Evolutionary conservation across 305 asterid genomes (phyloP), one percentile per base, ranked within the genome.

Genomic region (Fraxinus dipetala): DNA sequence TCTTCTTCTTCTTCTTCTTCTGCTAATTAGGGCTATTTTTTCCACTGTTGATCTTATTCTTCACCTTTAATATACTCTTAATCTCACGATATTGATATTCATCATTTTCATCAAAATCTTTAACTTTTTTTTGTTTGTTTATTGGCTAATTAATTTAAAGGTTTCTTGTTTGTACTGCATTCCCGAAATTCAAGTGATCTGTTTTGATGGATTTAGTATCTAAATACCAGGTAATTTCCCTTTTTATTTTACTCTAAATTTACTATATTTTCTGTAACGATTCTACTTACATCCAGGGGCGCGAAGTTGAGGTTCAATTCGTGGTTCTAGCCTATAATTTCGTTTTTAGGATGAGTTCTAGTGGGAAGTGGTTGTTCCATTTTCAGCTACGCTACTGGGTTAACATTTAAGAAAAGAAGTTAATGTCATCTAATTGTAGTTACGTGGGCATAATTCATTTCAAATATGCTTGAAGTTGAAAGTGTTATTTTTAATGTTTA

Each of bases 151-250:
- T 20, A 45, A 36, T 75, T 10, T 69, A 16, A 31, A 30, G 40
- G 36, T 65, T 35, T 32, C 78, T 48, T 69, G 40, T 83, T 61
- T 76, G n/a, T 35, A 76, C 75, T 86, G 80, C 87, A 77, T 80
- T 84, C 76, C 89, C 79, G 90, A 72, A 75, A 69, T 78, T 87
- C 43, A 59, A 43, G 83, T 78, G 61, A 80, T 56, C 70, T 77
- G 86, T 73, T 80, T 77, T 18, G 65, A 92, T 92, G 94, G 94
- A 92, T 85, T 89, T 92, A 77, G 92, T 92, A 22, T 88, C 97
- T 0, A 91, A 89, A 85, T 91, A 92, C 83, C 94, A 92, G 97
- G 95, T 92, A 40, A 38, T 74, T 80, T 80, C 38, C 11, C 24
- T 45, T 56, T 35, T n/a, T 28, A 5, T 40, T 54, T n/a, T 54